Conservation (phyloP, 768 basidiomycete genomes). For the Exsudoporus frostii region DNA sequence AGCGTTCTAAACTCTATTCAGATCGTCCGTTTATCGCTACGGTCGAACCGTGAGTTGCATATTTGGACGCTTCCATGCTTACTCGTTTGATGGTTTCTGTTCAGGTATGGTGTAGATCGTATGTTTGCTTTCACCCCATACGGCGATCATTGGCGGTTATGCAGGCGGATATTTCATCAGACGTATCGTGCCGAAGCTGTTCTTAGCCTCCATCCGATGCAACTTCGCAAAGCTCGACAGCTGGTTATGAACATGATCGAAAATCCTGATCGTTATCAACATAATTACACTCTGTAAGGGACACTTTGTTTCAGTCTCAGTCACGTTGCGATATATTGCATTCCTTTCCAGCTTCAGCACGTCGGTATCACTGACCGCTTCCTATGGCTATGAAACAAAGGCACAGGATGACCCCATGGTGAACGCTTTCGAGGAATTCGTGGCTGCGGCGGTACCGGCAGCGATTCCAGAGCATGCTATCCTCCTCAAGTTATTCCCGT, state of each 20-base stretch:
- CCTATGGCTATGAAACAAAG: conserved; percentile 4
- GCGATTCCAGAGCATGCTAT: background rate
- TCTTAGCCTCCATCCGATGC: conserved; percentile 1
- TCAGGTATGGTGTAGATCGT: conserved; percentile 5
- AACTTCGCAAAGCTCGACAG: conserved; percentile 3
- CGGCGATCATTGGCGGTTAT: conserved; percentile 4
- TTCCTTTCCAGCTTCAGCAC: background rate
- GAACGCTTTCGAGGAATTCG: background rate
- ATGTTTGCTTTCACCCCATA: conserved; percentile 6
- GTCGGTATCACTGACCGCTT: background rate
- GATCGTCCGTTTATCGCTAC: background rate
- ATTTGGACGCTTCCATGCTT: background rate
- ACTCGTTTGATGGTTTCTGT: background rate
- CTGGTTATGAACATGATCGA: background rate
- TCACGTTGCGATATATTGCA: background rate
- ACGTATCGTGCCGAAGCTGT: conserved; percentile 1
- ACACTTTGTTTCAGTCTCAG: background rate
- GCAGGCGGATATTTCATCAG: conserved; percentile 11
- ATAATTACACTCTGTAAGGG: background rate
- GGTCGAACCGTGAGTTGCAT: background rate
- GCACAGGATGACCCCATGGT: background rate
- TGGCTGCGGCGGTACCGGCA: background rate
- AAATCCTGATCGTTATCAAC: background rate
- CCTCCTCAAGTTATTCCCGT: conserved; percentile 1
- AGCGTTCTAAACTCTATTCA: background rate